Base-by-base conservation (phyloP, 2,329 filamentous ascomycete genomes). In the Tolypocladium ovalisporum region DNA sequence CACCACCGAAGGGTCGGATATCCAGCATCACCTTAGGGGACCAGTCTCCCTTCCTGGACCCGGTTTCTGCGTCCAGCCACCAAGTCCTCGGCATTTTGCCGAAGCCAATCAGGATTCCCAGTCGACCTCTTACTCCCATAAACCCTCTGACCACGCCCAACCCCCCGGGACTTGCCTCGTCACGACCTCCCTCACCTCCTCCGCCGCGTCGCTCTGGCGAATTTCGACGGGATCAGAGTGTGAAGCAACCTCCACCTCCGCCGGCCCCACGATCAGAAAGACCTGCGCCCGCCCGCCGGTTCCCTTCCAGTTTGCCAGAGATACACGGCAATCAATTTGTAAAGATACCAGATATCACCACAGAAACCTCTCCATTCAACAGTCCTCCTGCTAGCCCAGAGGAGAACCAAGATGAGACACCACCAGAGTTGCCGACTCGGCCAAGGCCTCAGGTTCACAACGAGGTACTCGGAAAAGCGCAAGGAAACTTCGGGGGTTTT, bases 241-340 rank as follows among this genome's bases (percentile, higher is more conserved):
- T 64, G 60, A 77, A 68, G 56, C 60, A 70, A 56, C 71, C 73
- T 32, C 78, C 79, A 5, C 89, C 89, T 12, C 90, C 90, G 5
- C 87, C 88, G 1, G 80, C 92, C 40, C 94, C 95, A 68, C 84
- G 92, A 56, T 84, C 85, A 35, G 89, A 89, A 44, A 96, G 95
- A 70, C 70, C 72, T 9, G 63, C 71, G 56, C 74, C 76, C 27
- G 67, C 67, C 19, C 62, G 63, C 13, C 61, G 61, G 3, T 66
- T 65, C 37, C 57, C 61, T 13, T 49, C 56, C 2, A 53, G 57
- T 6, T 24, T 60, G n/a, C 55, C 64, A 13, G 59, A 65, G 17
- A 13, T 58, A 2, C 59, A 52, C 24, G 60, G 54, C 32, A 62
- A 39, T 35, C 59, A 55, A 34, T 42, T 59, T n/a, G 36, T 40